Evolutionary conservation across 345 rosid species (phyloP).

Genomic region (Lepidium didymum): DNA sequence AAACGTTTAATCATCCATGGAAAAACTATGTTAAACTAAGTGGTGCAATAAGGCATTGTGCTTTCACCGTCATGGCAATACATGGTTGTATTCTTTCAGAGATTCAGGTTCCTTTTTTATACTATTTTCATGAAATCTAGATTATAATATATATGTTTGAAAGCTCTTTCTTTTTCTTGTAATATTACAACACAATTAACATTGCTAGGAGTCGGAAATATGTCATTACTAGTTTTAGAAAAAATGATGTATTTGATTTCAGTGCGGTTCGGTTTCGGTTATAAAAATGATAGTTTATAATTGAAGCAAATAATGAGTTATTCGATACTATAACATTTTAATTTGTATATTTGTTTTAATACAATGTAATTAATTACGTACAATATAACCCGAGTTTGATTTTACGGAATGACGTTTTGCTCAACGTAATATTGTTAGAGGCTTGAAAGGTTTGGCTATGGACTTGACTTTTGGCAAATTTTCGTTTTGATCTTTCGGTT

Average conservation of each 20-base stretch:
- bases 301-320: neutral
- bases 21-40: slow-evolving; percentile 59
- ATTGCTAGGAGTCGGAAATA: too few relatives aligned
- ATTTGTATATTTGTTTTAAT: too few relatives aligned
- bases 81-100: slow-evolving; percentile 82
- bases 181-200: too few relatives aligned
- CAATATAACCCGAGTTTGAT: too few relatives aligned
- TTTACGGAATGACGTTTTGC: too few relatives aligned
- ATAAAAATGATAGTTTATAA: neutral
- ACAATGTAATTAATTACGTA: too few relatives aligned
- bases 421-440: too few relatives aligned
- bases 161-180: neutral
- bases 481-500: too few relatives aligned
- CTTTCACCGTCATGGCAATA: slow-evolving; percentile 88
- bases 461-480: too few relatives aligned
- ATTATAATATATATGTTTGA: neutral
- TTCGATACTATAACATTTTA: too few relatives aligned
- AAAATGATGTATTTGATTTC: neutral
- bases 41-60: slow-evolving; percentile 83
- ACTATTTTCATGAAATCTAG: neutral
- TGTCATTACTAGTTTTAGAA: neutral
- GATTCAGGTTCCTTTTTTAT: slow-evolving; percentile 52
- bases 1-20: slow-evolving; percentile 68
- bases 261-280: neutral
- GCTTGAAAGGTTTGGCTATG: too few relatives aligned